Conservation (phyloP, 2,329 filamentous ascomycete species). For the Cadophora luteo-olivacea region DNA sequence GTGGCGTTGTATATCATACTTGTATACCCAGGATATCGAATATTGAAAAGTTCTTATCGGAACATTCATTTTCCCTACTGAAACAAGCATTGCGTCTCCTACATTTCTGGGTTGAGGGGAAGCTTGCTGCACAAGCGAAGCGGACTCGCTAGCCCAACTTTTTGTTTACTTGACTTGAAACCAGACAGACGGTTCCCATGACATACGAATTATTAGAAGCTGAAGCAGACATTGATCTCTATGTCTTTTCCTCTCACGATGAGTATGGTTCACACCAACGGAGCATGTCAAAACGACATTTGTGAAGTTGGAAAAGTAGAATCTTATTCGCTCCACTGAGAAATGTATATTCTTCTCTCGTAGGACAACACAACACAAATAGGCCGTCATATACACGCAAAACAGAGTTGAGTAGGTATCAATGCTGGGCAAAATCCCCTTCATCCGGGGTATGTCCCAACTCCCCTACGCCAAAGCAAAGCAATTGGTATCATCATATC, state of each 20-base stretch:
- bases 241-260: no score
- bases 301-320: background rate
- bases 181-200: no score
- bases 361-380: background rate
- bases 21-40: conserved; percentile 30
- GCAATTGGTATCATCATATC: conserved; percentile 33
- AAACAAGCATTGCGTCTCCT: no score
- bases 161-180: no score
- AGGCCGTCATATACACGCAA: conserved; percentile 27
- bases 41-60: background rate
- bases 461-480: conserved; percentile 22
- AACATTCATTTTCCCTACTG: background rate
- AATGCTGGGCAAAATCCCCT: conserved; percentile 4
- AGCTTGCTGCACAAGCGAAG: no score
- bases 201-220: no score
- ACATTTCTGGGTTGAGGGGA: no score
- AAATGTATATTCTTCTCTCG: background rate
- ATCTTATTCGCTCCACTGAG: background rate
- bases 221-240: no score
- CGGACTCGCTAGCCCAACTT: no score
- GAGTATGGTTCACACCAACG: no score
- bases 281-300: background rate
- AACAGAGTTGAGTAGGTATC: conserved; percentile 33
- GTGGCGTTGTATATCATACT: conserved; percentile 22
- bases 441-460: conserved; percentile 18